A percentile compares a stretch with the other conserved stretches of the same genome.
These are phyloP conservation scores for Escovopsis weberi DNA, from an alignment of 2,329 filamentous ascomycete genomes.

Conservation along the genomic window DNA sequence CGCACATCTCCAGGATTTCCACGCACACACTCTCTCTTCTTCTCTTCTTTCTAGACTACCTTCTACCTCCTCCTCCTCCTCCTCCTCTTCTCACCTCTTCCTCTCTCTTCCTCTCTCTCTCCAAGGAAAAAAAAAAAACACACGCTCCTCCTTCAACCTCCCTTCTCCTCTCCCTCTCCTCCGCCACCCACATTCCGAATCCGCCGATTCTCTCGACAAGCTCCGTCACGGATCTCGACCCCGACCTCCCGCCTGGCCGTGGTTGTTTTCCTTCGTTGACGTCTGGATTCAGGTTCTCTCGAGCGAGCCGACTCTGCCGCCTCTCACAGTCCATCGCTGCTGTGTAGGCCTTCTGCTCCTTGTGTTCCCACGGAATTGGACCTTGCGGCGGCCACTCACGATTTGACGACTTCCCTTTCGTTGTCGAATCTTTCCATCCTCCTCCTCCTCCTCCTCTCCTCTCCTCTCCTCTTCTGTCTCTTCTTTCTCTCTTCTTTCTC, in stretches of 20 bases:
- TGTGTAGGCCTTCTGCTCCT: constrained; percentile 12
- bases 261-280: constrained; percentile 10
- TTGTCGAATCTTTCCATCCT: not conserved
- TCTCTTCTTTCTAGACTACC: no score
- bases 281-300: constrained; percentile 13
- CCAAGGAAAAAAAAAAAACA: not conserved
- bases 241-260: constrained; percentile 1
- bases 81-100: constrained; percentile 3
- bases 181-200: constrained; percentile 21
- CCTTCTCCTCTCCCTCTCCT: constrained; percentile 8
- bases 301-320: constrained; percentile 16
- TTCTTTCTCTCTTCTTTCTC: no score
- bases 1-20: no score
- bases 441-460: no score
- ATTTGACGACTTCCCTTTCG: constrained; percentile 5
- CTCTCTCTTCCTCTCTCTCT: no score
- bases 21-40: no score
- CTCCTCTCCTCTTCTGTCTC: no score
- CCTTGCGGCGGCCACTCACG: constrained; percentile 3
- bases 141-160: constrained; percentile 5
- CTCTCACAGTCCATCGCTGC: constrained; percentile 12
- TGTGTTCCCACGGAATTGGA: constrained; percentile 6
- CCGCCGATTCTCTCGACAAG: constrained; percentile 21
- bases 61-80: not conserved
- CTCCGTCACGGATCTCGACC: constrained; percentile 15